These are phyloP conservation scores for Metroxylon sagu DNA, from an alignment of 176 grass and related monocot species.

Conservation along the genomic window DNA sequence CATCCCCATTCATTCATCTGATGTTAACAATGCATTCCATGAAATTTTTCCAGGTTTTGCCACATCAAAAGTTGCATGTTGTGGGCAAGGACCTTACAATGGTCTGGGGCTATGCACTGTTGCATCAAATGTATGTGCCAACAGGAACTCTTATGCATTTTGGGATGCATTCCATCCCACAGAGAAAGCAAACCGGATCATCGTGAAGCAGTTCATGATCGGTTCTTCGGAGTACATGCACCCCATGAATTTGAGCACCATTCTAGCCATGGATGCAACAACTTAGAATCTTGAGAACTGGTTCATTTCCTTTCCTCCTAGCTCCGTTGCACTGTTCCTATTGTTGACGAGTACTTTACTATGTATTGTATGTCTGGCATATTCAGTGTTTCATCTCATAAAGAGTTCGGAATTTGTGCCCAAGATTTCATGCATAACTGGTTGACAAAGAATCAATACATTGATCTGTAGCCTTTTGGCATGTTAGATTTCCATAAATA, in stretches of 20 bases:
- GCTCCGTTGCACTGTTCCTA: too few relatives aligned
- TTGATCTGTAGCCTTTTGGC: too few relatives aligned
- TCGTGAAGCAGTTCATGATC: slow-evolving; percentile 71
- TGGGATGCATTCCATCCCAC: slow-evolving; percentile 88
- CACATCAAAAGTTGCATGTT: slow-evolving; percentile 80
- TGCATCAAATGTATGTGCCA: slow-evolving; percentile 69
- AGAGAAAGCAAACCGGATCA: slow-evolving; percentile 81
- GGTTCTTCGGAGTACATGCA: slow-evolving; percentile 71
- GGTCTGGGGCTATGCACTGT: slow-evolving; percentile 69
- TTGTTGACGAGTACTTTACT: too few relatives aligned
- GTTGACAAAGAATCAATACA: too few relatives aligned
- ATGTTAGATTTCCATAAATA: too few relatives aligned
- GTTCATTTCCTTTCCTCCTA: too few relatives aligned
- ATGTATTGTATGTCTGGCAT: too few relatives aligned
- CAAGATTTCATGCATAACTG: too few relatives aligned
- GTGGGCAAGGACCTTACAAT: slow-evolving; percentile 89
- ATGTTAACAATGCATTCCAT: neutral
- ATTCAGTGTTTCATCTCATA: too few relatives aligned
- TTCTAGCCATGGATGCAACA: slow-evolving; percentile 58
- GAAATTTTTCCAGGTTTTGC: slow-evolving; percentile 39
- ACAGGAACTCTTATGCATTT: slow-evolving; percentile 64
- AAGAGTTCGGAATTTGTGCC: too few relatives aligned
- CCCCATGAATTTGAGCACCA: slow-evolving; percentile 95
- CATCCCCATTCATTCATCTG: neutral
- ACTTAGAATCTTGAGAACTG: too few relatives aligned